These are phyloP conservation scores for Sicyos baderoa DNA, from an alignment of 306 rosid genomes.

Conservation along the genomic window DNA sequence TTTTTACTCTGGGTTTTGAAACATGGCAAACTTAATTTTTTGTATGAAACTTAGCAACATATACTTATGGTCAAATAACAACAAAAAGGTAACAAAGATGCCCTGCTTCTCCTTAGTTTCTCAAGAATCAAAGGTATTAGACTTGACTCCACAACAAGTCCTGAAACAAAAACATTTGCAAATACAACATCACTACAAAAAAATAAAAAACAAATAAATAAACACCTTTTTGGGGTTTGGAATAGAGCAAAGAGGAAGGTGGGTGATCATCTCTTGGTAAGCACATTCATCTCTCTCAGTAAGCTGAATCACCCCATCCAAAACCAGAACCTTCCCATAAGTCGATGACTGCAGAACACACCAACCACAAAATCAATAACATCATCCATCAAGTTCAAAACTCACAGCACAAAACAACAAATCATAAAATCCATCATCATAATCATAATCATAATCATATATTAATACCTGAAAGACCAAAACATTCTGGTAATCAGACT, in stretches of 20 bases:
- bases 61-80: background rate
- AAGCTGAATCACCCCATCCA: constrained; percentile 98
- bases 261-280: constrained; percentile 96
- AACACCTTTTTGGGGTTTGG: constrained; percentile 76
- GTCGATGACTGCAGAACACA: constrained; percentile 64
- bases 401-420: constrained; percentile 2
- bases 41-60: background rate
- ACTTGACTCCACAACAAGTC: background rate
- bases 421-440: background rate
- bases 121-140: background rate
- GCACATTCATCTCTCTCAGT: constrained; percentile 99
- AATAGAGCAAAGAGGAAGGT: constrained; percentile 94
- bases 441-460: background rate
- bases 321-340: constrained; percentile 88
- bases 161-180: background rate
- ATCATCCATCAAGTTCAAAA: background rate
- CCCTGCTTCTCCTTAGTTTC: background rate
- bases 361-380: constrained; percentile 13
- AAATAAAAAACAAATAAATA: too few species aligned
- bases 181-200: too few species aligned
- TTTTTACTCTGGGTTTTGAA: too few species aligned
- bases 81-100: background rate
- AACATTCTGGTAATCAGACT: constrained; percentile 87
- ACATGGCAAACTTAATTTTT: background rate
- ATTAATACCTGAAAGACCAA: constrained; percentile 81